Evolutionary conservation across 441 rosid genomes (phyloP), one percentile per base, ranked within the genome.

Genomic region (Viola pubescens): DNA sequence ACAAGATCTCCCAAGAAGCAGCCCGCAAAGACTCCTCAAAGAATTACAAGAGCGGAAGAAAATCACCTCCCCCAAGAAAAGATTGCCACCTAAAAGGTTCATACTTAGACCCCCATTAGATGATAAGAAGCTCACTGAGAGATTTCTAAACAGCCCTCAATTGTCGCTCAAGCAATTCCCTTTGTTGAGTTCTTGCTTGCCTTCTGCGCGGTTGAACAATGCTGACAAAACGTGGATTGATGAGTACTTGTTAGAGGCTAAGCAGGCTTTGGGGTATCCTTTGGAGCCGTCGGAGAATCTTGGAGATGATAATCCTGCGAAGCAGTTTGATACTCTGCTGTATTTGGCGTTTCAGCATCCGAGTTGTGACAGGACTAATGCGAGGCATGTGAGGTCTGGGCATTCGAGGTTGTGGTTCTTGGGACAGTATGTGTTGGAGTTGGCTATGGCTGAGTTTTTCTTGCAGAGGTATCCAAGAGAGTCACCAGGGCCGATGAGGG

Each of bases 391-490:
- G 56, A 84, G 82, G 78, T 81, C 76, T 5, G 98, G 89, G 54
- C 96, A 89, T 52, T 89, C 97, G 6, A 89, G 96, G 82, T 76
- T 89, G 59, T 53, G 69, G 52, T 92, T 92, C 68, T 52, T 89
- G 61, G 98, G 97, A 52, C 98, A 92, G 71, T 92, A 84, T 59
- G 98, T 92, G 68, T 76, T 92, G 65, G 98, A 89, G 77, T 67
- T 92, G 81, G 89, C 86, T 0, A 54, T 87, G 4, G 73, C 85
- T 3, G 98, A 89, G 80, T 84, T 65, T 77, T 87, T 85, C 76
- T 56, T 92, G 80, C 96, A 89, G 85, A 81, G 94, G 79, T 92
- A 85, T 68, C 97, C 96, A 6, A 84, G 98, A 73, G 96, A 92
- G 14, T 80, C 86, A 0, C 98, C 97, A 0, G 97, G 83, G 4